Evolutionary conservation across 306 rosid species (phyloP).

Genomic region (Argentina anserina): DNA sequence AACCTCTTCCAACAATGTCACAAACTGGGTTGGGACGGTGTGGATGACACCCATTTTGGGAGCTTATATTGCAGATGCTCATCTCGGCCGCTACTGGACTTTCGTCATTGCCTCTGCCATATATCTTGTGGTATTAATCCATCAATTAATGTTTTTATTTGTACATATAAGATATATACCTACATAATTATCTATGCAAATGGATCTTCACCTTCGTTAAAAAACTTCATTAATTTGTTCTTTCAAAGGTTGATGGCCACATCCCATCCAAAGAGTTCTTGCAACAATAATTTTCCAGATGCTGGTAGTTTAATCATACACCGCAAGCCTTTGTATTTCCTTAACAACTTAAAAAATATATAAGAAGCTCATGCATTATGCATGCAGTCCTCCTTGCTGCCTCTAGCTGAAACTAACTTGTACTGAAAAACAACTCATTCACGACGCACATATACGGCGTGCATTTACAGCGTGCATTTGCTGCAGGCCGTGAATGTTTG

Average conservation of each 20-base stretch:
- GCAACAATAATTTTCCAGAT: no score
- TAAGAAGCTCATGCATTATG: neutral
- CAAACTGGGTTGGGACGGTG: constrained; percentile 56
- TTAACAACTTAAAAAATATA: no score
- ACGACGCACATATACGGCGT: no score
- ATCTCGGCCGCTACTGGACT: constrained; percentile 53
- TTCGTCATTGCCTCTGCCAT: constrained; percentile 47
- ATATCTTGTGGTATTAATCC: constrained; percentile 40
- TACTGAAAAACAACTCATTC: no score
- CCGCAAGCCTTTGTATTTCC: no score
- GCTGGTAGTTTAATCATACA: no score
- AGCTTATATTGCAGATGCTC: constrained; percentile 52
- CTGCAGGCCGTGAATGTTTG: no score
- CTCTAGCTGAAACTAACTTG: no score
- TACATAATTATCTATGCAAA: neutral
- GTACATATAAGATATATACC: neutral
- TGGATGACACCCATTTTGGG: constrained; percentile 56
- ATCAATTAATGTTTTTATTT: neutral
- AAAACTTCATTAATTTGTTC: neutral
- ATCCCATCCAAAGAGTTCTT: no score
- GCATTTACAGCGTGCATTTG: no score
- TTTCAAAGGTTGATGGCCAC: neutral
- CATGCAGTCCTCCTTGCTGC: neutral
- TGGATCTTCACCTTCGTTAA: neutral
- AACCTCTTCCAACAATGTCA: constrained; percentile 46